phyloP scores from a whole-genome alignment of 352 stramenopile species.

The Phytophthora hibernalis region DNA sequence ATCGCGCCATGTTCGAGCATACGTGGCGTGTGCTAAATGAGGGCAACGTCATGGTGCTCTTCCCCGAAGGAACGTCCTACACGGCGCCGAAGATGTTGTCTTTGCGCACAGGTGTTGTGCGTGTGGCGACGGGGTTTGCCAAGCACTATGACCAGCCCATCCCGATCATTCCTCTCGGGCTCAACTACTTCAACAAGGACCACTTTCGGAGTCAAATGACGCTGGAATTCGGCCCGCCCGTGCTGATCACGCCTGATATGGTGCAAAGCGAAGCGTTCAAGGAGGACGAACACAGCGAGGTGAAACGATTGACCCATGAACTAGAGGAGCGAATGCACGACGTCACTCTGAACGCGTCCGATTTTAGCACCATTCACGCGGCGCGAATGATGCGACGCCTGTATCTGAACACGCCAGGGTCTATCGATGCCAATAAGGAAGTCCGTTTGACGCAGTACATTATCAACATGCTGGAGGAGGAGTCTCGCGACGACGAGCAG shows the following conservation, averaged over 20 bases:
- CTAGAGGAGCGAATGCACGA: constrained; percentile 55
- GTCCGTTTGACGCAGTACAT: constrained; percentile 81
- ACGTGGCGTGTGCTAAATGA: constrained; percentile 66
- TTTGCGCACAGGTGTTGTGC: constrained; percentile 76
- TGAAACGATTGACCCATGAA: constrained; percentile 55
- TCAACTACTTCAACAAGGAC: constrained; percentile 89
- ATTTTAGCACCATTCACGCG: constrained; percentile 68
- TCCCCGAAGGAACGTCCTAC: constrained; percentile 85
- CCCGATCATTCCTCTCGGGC: constrained; percentile 69
- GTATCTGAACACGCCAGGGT: constrained; percentile 65
- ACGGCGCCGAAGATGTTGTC: constrained; percentile 82
- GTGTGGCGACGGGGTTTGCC: constrained; percentile 73
- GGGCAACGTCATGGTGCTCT: constrained; percentile 81
- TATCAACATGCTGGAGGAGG: constrained; percentile 74
- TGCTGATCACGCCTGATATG: constrained; percentile 57
- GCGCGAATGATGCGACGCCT: constrained; percentile 74
- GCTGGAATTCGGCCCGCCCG: constrained; percentile 73
- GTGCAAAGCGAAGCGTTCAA: constrained; percentile 52
- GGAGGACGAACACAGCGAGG: constrained; percentile 50
- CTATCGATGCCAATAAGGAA: constrained; percentile 75
- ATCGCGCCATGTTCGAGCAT: constrained; percentile 77
- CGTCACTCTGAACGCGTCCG: constrained; percentile 64
- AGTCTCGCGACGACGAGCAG: constrained; percentile 42
- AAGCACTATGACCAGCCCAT: constrained; percentile 76
- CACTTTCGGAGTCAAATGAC: constrained; percentile 78